phyloP scores from a whole-genome alignment of 164 flowering plant species.

The Vitis cinerea region DNA sequence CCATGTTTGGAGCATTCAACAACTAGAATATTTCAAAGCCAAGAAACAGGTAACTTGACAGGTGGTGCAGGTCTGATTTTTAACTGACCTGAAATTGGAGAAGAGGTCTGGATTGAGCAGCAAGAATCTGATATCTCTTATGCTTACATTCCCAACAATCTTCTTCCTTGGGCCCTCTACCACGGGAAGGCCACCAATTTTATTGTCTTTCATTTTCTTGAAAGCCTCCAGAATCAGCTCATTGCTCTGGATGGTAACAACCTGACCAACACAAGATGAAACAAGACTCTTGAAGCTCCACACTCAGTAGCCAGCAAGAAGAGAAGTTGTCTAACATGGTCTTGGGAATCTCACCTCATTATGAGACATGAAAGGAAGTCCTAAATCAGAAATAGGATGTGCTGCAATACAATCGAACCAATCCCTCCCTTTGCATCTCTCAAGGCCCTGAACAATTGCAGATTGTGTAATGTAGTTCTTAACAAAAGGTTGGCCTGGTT shows the following conservation, averaged over 20 bases:
- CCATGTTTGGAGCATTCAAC: too few relatives aligned
- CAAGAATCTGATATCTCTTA: slow-evolving; percentile 77
- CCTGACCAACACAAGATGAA: slow-evolving; percentile 37
- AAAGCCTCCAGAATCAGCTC: slow-evolving; percentile 86
- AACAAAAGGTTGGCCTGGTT: slow-evolving; percentile 57
- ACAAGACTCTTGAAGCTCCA: not conserved
- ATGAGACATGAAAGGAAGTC: slow-evolving; percentile 83
- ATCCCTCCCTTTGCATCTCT: slow-evolving; percentile 78
- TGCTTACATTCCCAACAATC: slow-evolving; percentile 79
- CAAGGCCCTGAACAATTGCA: slow-evolving; percentile 78
- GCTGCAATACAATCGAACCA: slow-evolving; percentile 82
- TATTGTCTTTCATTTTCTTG: slow-evolving; percentile 77
- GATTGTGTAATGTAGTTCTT: slow-evolving; percentile 90
- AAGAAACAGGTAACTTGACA: too few relatives aligned
- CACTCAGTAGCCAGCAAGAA: not conserved
- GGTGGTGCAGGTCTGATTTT: not conserved
- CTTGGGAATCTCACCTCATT: slow-evolving; percentile 40
- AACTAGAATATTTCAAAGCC: too few relatives aligned
- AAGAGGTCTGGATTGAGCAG: slow-evolving; percentile 80
- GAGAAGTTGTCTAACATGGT: not conserved
- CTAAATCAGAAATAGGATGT: slow-evolving; percentile 65
- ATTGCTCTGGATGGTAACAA: slow-evolving; percentile 50
- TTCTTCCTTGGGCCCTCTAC: slow-evolving; percentile 57
- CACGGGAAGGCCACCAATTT: slow-evolving; percentile 90
- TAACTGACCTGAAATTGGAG: slow-evolving; percentile 70